Conservation (phyloP, 106 monocot species). For the Posidonia australis region DNA sequence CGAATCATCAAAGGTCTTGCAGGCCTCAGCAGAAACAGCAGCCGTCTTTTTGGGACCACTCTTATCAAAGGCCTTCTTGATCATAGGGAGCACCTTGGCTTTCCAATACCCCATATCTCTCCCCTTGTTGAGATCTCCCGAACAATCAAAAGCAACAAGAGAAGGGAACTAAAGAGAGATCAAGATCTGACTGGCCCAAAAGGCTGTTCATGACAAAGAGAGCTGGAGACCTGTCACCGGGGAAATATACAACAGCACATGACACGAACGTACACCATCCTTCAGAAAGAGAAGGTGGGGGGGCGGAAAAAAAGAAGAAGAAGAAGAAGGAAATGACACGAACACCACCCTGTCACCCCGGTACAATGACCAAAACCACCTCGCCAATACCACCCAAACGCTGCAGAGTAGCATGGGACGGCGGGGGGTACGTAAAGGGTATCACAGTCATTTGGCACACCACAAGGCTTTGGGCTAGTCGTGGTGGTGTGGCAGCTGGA, state of each 20-base stretch:
- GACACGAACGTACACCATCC: no score
- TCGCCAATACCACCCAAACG: not conserved
- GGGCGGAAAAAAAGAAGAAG: no score
- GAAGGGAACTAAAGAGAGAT: not conserved
- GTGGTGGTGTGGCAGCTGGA: not conserved
- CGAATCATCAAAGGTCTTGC: slow-evolving; percentile 42
- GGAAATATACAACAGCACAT: not conserved
- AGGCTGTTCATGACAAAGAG: not conserved
- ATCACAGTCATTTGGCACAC: not conserved
- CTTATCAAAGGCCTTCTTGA: slow-evolving; percentile 63
- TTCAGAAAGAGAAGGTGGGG: no score
- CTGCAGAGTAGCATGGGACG: no score
- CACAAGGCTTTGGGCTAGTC: not conserved
- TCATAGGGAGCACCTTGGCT: slow-evolving; percentile 47
- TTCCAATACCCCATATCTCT: slow-evolving; percentile 60
- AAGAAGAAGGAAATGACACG: no score
- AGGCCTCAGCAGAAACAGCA: slow-evolving; percentile 33
- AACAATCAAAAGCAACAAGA: not conserved
- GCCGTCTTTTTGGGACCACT: slow-evolving; percentile 42
- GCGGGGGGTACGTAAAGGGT: not conserved
- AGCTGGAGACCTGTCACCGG: not conserved
- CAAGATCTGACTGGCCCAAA: no score
- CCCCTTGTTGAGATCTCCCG: no score
- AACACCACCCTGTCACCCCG: not conserved
- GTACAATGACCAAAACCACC: not conserved